Evolutionary conservation across 169 alveolate species (phyloP).

Genomic region (Babesia divergens): DNA sequence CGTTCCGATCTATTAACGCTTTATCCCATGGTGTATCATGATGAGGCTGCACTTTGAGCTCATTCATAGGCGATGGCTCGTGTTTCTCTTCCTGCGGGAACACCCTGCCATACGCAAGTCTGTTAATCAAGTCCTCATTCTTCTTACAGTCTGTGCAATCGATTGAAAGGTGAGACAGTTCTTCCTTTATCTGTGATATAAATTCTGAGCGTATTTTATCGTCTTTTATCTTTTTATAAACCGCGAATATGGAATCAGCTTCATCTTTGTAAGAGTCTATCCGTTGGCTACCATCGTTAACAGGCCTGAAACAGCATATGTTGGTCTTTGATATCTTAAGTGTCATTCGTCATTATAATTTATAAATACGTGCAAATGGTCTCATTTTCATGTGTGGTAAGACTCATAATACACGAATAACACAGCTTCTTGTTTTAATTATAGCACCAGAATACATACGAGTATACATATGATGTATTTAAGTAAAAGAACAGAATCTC

Average conservation of each 20-base stretch:
- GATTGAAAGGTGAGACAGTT: not conserved
- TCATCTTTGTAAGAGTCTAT: slow-evolving; percentile 43
- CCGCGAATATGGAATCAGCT: slow-evolving; percentile 24
- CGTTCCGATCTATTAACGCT: not conserved
- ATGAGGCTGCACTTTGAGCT: not conserved
- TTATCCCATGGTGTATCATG: not conserved
- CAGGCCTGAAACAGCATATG: slow-evolving; percentile 6
- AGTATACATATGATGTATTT: no score
- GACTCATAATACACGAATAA: no score
- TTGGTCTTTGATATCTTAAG: no score
- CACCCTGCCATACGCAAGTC: slow-evolving; percentile 56
- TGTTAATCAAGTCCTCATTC: slow-evolving; percentile 29
- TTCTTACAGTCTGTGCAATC: slow-evolving; percentile 51
- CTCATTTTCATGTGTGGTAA: no score
- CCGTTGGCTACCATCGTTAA: slow-evolving; percentile 18
- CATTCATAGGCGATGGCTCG: not conserved
- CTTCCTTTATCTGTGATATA: slow-evolving; percentile 44
- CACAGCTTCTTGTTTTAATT: no score
- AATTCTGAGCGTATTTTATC: slow-evolving; percentile 13
- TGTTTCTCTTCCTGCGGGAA: slow-evolving; percentile 17
- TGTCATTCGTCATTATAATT: no score
- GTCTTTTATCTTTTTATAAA: slow-evolving; percentile 23
- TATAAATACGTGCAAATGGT: no score
- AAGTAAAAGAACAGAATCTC: no score
- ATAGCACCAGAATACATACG: no score